Evolutionary conservation across 345 rosid species (phyloP).

Genomic region (Acer negundo): DNA sequence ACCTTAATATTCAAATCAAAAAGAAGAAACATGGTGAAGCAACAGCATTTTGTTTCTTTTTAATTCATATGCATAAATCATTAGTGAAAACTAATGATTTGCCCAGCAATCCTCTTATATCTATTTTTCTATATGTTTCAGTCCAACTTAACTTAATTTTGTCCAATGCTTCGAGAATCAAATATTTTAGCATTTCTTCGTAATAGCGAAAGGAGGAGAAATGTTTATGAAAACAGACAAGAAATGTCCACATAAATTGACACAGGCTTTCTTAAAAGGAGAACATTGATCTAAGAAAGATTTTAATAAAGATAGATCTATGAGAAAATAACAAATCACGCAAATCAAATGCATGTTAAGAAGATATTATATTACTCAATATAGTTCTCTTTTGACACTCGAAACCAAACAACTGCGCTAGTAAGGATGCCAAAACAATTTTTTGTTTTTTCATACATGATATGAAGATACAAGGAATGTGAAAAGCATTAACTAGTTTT

Average conservation of each 20-base stretch:
- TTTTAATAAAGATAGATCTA: neutral
- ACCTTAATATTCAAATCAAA: neutral
- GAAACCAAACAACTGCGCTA: neutral
- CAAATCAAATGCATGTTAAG: neutral
- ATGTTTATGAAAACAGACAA: neutral
- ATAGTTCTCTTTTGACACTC: neutral
- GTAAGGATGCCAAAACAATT: too few relatives aligned
- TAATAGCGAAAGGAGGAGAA: neutral
- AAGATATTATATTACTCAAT: neutral
- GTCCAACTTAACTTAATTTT: neutral
- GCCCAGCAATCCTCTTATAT: neutral
- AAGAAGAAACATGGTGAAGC: neutral
- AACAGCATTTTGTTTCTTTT: neutral
- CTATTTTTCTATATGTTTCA: neutral
- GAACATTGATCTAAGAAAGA: neutral
- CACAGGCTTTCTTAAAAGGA: neutral
- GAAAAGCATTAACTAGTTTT: neutral
- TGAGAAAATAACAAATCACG: neutral
- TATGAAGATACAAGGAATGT: neutral
- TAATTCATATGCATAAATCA: neutral
- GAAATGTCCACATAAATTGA: neutral
- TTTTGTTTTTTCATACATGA: neutral
- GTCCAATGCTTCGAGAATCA: neutral
- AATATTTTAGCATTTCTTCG: neutral
- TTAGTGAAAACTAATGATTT: neutral